These are phyloP conservation scores for Populus deltoides DNA, from an alignment of 345 rosid genomes.

Conservation along the genomic window DNA sequence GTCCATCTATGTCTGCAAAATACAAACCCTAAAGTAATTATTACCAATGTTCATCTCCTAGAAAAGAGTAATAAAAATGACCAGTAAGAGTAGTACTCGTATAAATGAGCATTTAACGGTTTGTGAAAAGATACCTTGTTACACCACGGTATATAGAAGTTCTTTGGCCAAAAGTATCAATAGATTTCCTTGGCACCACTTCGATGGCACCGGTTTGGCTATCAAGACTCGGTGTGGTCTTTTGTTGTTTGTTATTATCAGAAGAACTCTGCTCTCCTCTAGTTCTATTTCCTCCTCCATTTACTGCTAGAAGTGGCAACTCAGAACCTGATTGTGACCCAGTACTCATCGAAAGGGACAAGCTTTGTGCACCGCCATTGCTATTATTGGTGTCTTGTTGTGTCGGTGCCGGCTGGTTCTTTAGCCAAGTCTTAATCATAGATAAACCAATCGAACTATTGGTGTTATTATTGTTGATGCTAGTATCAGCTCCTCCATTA, in stretches of 20 bases:
- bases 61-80: background rate
- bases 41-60: background rate
- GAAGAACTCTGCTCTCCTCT: conserved; percentile 21
- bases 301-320: conserved; percentile 13
- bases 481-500: conserved; percentile 18
- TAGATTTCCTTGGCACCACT: conserved; percentile 25
- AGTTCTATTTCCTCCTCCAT: conserved; percentile 9
- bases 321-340: conserved; percentile 14
- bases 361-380: conserved; percentile 39
- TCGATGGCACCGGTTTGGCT: conserved; percentile 20
- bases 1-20: conserved; percentile 75
- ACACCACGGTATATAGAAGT: conserved; percentile 37
- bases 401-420: conserved; percentile 52
- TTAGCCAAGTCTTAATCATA: conserved; percentile 78
- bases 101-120: background rate
- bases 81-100: background rate
- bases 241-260: conserved; percentile 16
- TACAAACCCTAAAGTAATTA: conserved; percentile 14
- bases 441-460: conserved; percentile 60
- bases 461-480: background rate
- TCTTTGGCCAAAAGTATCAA: conserved; percentile 34
- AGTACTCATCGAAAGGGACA: conserved; percentile 48
- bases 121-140: conserved; percentile 12
- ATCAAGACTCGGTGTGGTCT: conserved; percentile 5
- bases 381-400: conserved; percentile 26